Base-by-base conservation (phyloP, 345 rosid genomes). In the Sisymbrium altissimum region DNA sequence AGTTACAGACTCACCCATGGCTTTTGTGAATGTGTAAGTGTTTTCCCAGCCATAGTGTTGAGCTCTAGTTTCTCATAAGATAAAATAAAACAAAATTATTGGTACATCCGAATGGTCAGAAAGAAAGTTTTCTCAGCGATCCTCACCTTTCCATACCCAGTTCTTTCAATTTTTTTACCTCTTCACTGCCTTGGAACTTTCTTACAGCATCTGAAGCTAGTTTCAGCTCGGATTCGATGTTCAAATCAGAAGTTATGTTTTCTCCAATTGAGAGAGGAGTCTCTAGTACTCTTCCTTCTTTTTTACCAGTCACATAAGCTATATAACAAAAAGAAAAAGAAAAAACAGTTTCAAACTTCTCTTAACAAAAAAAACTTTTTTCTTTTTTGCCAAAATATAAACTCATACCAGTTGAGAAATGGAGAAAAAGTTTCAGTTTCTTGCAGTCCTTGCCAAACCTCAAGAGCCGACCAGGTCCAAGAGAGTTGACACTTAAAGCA, bases 31-130 rank as follows among this genome's bases (percentile, higher is more conserved):
- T 27, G 85, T 94, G 14, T 89, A 90, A 0, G 92, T 76, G 71
- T 89, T 88, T 62, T 87, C 97, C 96, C 97, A 93, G 15, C 98
- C 98, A 58, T 78, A 85, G 29, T 18, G 35, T 73, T 82, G 83
- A 41, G 97, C 97, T 83, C 19, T 5, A 5, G 6, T 30, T 30
- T 30, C 6, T 30, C 33, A 30, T 30, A 14, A 12, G 45, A 13
- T 40, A 13, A 30, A 21, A 21, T 10, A 44, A 56, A 25, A 32
- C 59, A 33, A 5, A 64, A 12, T 4, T 27, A 2, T 30, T 30
- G 33, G 33, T 30, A 30, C 33, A 30, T 30, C 5, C 4, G 6
- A 30, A 4, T 30, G 33, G 5, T 4, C 3, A 9, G 9, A 44
- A 13, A 17, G 8, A 18, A 8, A 0, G 3, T 29, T 2, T 15